These are phyloP conservation scores for Conoideocrella luteorostrata DNA, from an alignment of 2,329 filamentous ascomycete genomes.

Conservation along the genomic window DNA sequence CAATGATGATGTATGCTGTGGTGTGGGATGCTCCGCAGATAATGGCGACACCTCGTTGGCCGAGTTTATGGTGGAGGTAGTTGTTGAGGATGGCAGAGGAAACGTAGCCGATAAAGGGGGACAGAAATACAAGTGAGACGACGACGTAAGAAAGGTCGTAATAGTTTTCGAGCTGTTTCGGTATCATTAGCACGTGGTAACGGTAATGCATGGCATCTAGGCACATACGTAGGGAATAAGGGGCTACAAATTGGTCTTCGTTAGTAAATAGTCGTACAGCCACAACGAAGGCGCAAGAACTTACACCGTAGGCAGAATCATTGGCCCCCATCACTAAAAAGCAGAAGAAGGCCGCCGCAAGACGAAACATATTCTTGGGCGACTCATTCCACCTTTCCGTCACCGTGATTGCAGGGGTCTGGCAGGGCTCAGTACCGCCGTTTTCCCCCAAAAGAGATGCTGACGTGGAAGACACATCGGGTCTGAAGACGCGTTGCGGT, in stretches of 20 bases:
- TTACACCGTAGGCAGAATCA: conserved; percentile 51
- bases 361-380: conserved; percentile 38
- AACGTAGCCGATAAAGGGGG: conserved; percentile 57
- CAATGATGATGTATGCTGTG: conserved; percentile 52
- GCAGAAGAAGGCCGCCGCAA: conserved; percentile 49
- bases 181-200: conserved; percentile 26
- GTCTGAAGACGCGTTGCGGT: not conserved
- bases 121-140: conserved; percentile 58
- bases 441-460: not conserved
- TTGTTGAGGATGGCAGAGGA: conserved; percentile 56
- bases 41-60: conserved; percentile 61
- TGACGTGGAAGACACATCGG: not conserved
- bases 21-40: conserved; percentile 56
- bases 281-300: conserved; percentile 22
- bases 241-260: conserved; percentile 25
- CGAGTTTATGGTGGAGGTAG: conserved; percentile 50
- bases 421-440: conserved; percentile 1
- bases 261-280: conserved; percentile 12
- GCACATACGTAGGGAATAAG: conserved; percentile 44
- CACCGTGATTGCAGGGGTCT: not conserved
- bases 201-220: conserved; percentile 43
- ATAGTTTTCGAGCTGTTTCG: conserved; percentile 50
- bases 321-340: conserved; percentile 54
- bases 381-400: conserved; percentile 44
- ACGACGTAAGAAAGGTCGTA: conserved; percentile 54